Base-by-base conservation (phyloP, 202 grass and related monocot species). In the Schoenoplectus tabernaemontani region DNA sequence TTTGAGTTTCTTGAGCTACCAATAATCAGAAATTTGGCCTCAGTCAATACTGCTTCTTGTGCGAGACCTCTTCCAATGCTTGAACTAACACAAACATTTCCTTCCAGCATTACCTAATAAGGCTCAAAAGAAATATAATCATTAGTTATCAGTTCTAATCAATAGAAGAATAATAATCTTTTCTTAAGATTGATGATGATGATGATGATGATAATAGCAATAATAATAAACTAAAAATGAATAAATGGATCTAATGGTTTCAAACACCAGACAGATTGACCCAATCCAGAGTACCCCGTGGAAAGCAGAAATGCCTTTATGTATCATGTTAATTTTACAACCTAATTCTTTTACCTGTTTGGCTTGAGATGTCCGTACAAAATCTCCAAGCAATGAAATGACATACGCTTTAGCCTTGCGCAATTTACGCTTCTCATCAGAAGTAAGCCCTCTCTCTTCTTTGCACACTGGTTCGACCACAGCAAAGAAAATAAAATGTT, bases 351-450 rank as follows among this genome's bases (percentile, higher is more conserved):
- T 56, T 69, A 97, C 95, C 96, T 95, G 96, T 47, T 95, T 98
- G 22, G 77, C 86, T 72, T 95, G 87, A 41, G 91, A 91, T 10
- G 82, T 83, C 32, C 91, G 88, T 20, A 90, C 86, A 30, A 92
- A 82, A 68, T 98, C 96, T 32, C 91, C 96, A 12, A 98, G 91
- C 84, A 90, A 83, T 61, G 93, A 85, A 81, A 98, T 98, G 15
- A 98, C 89, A 74, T 91, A 98, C 0, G 84, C 81, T 72, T 92
- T 98, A 26, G 90, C 96, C 71, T 91, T 93, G 28, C 86, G 91
- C 78, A 98, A 78, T 79, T 85, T 68, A 50, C 32, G 83, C 77
- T 59, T 94, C 81, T 94, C 82, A 2, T 51, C 26, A 39, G 65
- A 88, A 11, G 17, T 59, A 17, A 81, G 6, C 24, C 44, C 82